Percentiles rank a stretch among this genome's conserved stretches.
phyloP scores from a whole-genome alignment of 495 filamentous ascomycete genomes.

The Rostrohypoxylon terebratum region DNA sequence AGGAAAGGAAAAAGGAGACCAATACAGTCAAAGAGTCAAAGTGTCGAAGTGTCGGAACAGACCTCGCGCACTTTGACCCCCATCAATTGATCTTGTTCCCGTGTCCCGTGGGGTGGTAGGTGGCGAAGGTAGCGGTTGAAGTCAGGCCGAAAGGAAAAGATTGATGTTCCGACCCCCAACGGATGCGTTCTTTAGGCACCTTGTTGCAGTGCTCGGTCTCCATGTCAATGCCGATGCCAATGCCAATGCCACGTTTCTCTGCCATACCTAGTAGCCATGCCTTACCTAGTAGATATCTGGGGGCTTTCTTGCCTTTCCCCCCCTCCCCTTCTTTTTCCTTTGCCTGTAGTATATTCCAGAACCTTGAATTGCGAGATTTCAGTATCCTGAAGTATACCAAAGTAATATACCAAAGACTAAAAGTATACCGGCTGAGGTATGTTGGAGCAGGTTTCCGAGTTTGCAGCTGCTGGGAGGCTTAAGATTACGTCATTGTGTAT shows the following conservation, averaged over 20 bases:
- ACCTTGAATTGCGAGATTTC: not conserved
- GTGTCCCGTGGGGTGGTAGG: not conserved
- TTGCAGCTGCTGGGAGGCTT: not conserved
- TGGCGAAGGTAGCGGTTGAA: not conserved
- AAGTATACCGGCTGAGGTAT: not conserved
- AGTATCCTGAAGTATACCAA: not conserved
- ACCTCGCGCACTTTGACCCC: not conserved
- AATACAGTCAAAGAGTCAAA: not conserved
- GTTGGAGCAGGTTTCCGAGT: not conserved
- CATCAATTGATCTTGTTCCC: not conserved
- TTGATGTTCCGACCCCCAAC: not conserved
- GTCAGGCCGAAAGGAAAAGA: slow-evolving; percentile 1
- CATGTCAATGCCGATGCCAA: not conserved
- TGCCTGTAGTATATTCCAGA: not conserved
- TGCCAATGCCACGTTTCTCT: not conserved
- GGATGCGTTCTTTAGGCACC: slow-evolving; percentile 3
- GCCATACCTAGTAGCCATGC: too few relatives aligned
- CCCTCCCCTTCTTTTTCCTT: not conserved
- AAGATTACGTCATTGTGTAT: not conserved
- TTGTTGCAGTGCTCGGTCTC: not conserved
- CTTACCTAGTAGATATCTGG: not conserved
- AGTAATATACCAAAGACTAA: too few relatives aligned
- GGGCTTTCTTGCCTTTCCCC: not conserved
- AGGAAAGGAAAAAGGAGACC: not conserved
- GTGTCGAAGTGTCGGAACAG: not conserved